phyloP scores from a whole-genome alignment of 345 rosid species.

The Adansonia digitata region DNA sequence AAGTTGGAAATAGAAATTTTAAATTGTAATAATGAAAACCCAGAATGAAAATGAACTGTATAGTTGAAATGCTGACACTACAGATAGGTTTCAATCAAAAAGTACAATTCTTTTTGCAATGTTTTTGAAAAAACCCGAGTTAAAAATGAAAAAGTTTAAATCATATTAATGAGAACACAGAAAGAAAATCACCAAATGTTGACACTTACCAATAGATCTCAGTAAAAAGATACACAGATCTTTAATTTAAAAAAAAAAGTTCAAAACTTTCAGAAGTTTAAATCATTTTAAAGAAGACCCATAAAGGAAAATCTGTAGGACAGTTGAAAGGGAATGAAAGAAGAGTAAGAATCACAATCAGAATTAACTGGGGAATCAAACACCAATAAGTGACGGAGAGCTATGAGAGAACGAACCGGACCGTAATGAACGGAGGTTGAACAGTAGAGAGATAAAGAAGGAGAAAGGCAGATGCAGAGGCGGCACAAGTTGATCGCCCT shows the following conservation, averaged over 20 bases:
- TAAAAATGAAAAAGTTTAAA: background rate
- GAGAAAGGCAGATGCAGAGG: background rate
- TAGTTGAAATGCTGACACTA: conserved; percentile 7
- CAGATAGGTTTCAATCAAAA: conserved; percentile 12
- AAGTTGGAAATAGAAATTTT: background rate
- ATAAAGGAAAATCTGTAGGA: background rate
- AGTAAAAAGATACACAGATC: background rate
- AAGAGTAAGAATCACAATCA: background rate
- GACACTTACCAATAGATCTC: conserved; percentile 5
- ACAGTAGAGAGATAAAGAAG: background rate
- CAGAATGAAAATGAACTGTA: background rate
- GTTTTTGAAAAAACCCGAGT: background rate
- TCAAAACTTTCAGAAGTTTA: background rate
- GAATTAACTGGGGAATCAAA: background rate
- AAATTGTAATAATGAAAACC: background rate
- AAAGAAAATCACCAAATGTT: background rate
- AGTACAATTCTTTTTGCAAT: background rate
- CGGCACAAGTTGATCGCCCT: background rate
- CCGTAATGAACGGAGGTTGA: background rate
- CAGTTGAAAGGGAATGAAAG: background rate
- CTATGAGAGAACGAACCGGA: background rate
- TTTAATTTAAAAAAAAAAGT: background rate
- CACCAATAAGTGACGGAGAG: background rate
- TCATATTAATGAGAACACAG: background rate
- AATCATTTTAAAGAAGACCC: background rate